phyloP scores from a whole-genome alignment of 805 yeast species.

The Ogataea kodamae region DNA sequence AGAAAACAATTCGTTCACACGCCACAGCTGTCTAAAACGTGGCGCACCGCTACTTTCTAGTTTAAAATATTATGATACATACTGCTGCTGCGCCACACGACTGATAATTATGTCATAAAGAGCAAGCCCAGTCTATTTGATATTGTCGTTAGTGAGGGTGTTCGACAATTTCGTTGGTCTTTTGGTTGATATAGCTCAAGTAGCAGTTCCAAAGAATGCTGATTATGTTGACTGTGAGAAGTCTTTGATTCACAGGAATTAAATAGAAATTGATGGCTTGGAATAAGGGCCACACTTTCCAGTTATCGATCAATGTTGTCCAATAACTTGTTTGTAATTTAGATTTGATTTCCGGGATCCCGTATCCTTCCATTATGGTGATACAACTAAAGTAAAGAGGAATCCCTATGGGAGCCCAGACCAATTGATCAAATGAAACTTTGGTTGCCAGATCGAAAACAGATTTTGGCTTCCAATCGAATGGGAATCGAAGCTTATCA shows the following conservation, averaged over 20 bases:
- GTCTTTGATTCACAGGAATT: constrained; percentile 67
- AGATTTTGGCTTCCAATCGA: constrained; percentile 8
- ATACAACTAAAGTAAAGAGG: constrained; percentile 69
- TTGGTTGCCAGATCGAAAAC: constrained; percentile 40
- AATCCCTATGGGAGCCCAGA: constrained; percentile 75
- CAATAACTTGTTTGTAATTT: constrained; percentile 53
- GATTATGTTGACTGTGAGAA: constrained; percentile 64
- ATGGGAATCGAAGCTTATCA: constrained; percentile 38
- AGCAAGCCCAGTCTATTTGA: too few species aligned
- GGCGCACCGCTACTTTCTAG: constrained; percentile 3
- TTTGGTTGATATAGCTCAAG: constrained; percentile 54
- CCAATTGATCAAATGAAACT: constrained; percentile 66
- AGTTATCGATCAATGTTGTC: constrained; percentile 69
- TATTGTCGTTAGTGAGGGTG: too few species aligned
- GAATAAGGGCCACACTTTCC: constrained; percentile 89
- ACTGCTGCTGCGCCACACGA: constrained; percentile 4
- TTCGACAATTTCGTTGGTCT: constrained; percentile 13
- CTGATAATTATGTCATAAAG: too few species aligned
- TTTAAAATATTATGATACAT: not conserved
- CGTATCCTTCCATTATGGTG: constrained; percentile 60
- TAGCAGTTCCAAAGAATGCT: constrained; percentile 84
- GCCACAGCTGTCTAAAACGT: constrained; percentile 11
- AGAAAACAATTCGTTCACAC: constrained; percentile 21
- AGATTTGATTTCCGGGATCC: constrained; percentile 35
- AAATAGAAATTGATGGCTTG: constrained; percentile 74